Evolutionary conservation across 805 yeast species (phyloP).

Genomic region (Metschnikowia kofuensis): DNA sequence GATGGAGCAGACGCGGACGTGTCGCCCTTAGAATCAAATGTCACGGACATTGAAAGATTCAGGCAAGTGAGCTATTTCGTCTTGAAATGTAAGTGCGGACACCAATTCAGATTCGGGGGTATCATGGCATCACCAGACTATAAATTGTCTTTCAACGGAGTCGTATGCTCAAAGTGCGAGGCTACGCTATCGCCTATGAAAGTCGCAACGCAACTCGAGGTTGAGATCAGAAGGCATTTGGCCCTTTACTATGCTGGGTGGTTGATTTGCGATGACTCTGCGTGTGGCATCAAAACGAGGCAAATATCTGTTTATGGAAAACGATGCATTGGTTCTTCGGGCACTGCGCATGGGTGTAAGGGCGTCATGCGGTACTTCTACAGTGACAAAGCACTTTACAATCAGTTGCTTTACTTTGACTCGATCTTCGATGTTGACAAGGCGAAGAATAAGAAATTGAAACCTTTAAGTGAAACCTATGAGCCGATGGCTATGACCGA

Average conservation of each 20-base stretch:
- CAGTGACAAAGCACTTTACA: slow-evolving; percentile 76
- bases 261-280: slow-evolving; percentile 78
- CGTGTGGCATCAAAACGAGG: slow-evolving; percentile 77
- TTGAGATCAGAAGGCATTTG: slow-evolving; percentile 64
- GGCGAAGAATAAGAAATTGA: slow-evolving; percentile 56
- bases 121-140: slow-evolving; percentile 61
- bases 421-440: slow-evolving; percentile 80
- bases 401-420: slow-evolving; percentile 76
- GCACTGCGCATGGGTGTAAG: slow-evolving; percentile 62
- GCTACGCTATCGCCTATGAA: slow-evolving; percentile 48
- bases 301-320: slow-evolving; percentile 89
- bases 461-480: slow-evolving; percentile 45
- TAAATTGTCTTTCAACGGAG: slow-evolving; percentile 62
- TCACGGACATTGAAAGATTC: slow-evolving; percentile 81
- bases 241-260: slow-evolving; percentile 82
- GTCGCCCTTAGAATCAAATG: slow-evolving; percentile 76
- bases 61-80: slow-evolving; percentile 54
- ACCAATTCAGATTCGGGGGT: slow-evolving; percentile 69
- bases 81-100: slow-evolving; percentile 62
- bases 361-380: slow-evolving; percentile 81
- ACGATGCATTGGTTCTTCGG: slow-evolving; percentile 69
- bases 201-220: slow-evolving; percentile 71
- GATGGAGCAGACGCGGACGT: slow-evolving; percentile 36
- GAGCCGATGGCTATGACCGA: slow-evolving; percentile 20
- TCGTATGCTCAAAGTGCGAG: slow-evolving; percentile 65